Percentiles rank a stretch among this genome's conserved stretches.
These are phyloP conservation scores for Mortierella hygrophila DNA, from an alignment of 192 early-diverging fungal genomes.

Conservation along the genomic window DNA sequence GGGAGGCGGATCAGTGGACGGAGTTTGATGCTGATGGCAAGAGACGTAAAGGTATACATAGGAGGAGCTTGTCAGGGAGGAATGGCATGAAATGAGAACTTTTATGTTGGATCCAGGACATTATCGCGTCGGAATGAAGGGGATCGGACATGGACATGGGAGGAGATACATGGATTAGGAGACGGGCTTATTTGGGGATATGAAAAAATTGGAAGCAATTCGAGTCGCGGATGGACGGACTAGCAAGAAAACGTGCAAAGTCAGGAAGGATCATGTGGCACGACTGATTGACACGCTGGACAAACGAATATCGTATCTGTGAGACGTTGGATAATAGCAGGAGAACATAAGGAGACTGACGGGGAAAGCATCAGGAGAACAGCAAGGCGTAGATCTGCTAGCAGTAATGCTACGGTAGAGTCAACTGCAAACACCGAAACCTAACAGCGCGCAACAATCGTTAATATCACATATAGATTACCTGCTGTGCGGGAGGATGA, in stretches of 20 bases:
- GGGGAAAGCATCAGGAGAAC: background rate
- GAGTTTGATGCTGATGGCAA: constrained; percentile 43
- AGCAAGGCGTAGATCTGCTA: background rate
- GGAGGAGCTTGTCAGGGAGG: background rate
- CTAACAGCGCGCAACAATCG: background rate
- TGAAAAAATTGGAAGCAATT: no score
- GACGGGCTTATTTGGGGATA: no score
- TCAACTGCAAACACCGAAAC: background rate
- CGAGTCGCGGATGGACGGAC: no score
- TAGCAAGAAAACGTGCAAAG: no score
- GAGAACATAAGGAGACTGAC: background rate
- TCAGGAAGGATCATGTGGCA: no score
- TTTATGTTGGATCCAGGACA: no score
- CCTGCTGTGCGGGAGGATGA: constrained; percentile 80
- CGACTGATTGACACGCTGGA: no score
- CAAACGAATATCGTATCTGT: no score
- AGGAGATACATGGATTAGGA: no score
- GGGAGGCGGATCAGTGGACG: constrained; percentile 52
- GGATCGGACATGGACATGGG: no score
- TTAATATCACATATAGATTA: constrained; percentile 56
- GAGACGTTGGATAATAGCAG: no score
- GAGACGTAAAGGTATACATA: constrained; percentile 35
- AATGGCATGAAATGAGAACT: background rate
- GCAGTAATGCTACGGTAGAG: background rate
- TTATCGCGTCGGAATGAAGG: no score